Percentiles rank a stretch among this genome's conserved stretches.
These are phyloP conservation scores for Pseudogymnoascus sp. DNA, from an alignment of 2,329 filamentous ascomycete species.

Conservation along the genomic window DNA sequence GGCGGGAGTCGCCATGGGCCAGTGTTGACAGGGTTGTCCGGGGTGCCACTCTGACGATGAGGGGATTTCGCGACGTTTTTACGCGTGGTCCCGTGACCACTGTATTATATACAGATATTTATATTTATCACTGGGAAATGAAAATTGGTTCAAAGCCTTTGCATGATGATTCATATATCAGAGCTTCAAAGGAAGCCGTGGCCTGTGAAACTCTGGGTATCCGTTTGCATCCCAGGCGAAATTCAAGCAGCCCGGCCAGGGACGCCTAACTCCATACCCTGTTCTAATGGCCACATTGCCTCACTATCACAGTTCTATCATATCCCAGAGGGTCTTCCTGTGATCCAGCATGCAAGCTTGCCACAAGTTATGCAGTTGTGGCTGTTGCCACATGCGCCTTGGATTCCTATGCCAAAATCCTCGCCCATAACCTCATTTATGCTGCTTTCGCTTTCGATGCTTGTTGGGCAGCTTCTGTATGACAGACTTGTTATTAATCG, in stretches of 20 bases:
- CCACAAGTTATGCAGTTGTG: background rate
- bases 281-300: background rate
- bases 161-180: conserved; percentile 4
- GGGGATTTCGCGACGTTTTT: conserved; percentile 5
- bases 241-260: conserved; percentile 1
- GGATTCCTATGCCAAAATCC: background rate
- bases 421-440: background rate
- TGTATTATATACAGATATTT: background rate
- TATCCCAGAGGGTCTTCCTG: background rate
- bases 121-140: background rate
- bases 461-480: conserved; percentile 41
- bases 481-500: conserved; percentile 20
- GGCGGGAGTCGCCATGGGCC: background rate
- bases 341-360: background rate
- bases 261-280: conserved; percentile 9
- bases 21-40: background rate
- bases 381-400: background rate
- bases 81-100: conserved; percentile 10
- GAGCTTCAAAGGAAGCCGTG: background rate
- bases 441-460: conserved; percentile 36
- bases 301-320: conserved; percentile 4
- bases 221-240: conserved; percentile 7
- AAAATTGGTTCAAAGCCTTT: background rate
- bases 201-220: conserved; percentile 4
- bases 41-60: background rate